Evolutionary conservation across 257 asterid genomes (phyloP), one percentile per base, ranked within the genome.

Genomic region (Ilex aquifolium): DNA sequence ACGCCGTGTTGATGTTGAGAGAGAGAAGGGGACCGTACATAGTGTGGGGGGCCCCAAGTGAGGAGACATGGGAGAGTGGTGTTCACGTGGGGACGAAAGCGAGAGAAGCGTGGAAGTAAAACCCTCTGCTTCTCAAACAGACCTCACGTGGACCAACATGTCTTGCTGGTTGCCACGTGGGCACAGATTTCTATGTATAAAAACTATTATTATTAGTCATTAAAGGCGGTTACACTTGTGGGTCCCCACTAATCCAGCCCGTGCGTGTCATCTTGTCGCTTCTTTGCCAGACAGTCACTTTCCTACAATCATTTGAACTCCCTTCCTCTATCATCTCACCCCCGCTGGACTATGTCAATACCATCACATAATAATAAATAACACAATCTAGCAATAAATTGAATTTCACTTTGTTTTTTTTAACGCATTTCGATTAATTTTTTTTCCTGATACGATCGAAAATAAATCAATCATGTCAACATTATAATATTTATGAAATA

Each of bases 271-370:
- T 59, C 21, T 63, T 74, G 83, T 77, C 80, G 55, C 70, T 59
- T 5, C 44, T 3, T 74, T 69, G 27, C 27, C 0, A 21, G 57
- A 32, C 76, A 76, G 71, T 72, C 87, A 80, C n/a, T 69, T 61
- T 60, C 56, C 82, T 67, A 73, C 81, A 80, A 83, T 83, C 86
- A 83, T 83, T 83, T 80, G 85, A 72, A 75, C 85, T 69, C 71
- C 39, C 64, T 39, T 5, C 29, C 55, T 21, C 27, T 21, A 21
- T 21, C 27, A 21, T 21, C 27, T 21, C 27, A 21, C 27, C n/a
- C n/a, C n/a, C n/a, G n/a, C n/a, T n/a, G n/a, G n/a, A n/a, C n/a
- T n/a, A n/a, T n/a, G n/a, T n/a, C n/a, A n/a, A n/a, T n/a, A n/a
- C n/a, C n/a, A n/a, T n/a, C n/a, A n/a, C n/a, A n/a, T n/a, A n/a